These are phyloP conservation scores for Begonia masoniana DNA, from an alignment of 306 rosid genomes.

Conservation along the genomic window DNA sequence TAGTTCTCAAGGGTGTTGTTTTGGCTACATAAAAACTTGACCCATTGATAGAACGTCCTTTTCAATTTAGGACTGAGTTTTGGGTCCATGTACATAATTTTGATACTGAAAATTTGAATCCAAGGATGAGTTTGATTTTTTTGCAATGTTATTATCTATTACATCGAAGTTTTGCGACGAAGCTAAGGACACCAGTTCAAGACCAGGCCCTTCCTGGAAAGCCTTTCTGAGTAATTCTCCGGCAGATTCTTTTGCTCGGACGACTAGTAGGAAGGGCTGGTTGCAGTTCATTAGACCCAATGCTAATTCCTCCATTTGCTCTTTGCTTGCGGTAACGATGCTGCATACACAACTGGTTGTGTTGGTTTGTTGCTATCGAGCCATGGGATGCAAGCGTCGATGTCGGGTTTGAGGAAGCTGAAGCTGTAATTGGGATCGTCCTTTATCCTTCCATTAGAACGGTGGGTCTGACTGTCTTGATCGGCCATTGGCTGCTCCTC, in stretches of 20 bases:
- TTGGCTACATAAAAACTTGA: no score
- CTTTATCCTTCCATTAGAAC: neutral
- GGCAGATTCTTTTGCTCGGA: neutral
- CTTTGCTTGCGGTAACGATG: neutral
- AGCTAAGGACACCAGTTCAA: neutral
- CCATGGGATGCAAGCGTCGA: neutral
- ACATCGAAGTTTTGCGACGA: no score
- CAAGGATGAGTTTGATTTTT: no score
- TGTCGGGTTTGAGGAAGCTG: neutral
- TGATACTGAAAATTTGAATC: no score
- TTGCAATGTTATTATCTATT: no score
- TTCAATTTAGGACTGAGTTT: no score
- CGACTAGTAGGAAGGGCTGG: neutral
- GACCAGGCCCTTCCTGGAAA: neutral
- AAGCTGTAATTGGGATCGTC: neutral
- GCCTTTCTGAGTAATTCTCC: neutral
- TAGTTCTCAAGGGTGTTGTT: no score
- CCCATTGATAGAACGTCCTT: no score
- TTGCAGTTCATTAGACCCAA: neutral
- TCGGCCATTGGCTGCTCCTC: neutral
- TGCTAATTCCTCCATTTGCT: neutral
- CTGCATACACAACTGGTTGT: neutral
- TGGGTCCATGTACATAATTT: no score
- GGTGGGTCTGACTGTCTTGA: neutral
- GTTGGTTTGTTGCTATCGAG: neutral